Evolutionary conservation across 1,139 yeast genomes (phyloP), one percentile per base, ranked within the genome.

Genomic region (Candida pseudocylindracea): DNA sequence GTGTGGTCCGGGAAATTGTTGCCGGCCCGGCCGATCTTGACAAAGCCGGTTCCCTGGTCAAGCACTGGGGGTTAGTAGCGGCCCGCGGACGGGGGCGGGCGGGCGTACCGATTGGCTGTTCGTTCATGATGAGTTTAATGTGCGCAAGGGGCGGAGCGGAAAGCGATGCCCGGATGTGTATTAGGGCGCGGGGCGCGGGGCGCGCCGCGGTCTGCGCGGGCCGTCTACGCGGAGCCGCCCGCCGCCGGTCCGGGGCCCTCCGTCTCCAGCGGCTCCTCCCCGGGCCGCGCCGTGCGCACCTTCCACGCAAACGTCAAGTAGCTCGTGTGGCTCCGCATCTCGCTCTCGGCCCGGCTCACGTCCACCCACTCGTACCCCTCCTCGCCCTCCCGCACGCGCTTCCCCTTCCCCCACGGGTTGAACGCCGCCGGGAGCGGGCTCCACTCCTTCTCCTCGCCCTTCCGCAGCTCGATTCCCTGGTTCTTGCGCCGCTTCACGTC

Each of bases 11-110:
- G 99, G 62, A 85, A 85, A 55, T 88, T 91, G 44, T 88, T 78
- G 25, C 96, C 96, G 28, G 92, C 95, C 46, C 93, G 71, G 37
- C 98, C 98, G 45, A 88, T 81, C 53, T 76, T 76, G 31, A 76
- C 88, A 50, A 88, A 88, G 39, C 99, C 99, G 32, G 99, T 88
- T 59, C 99, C 99, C 60, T 91, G 98, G 57, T 88, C 99, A 45
- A 91, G 83, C 45, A 88, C 96, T 71, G 46, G 12, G 5, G 3
- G 33, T 31, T 31, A 31, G 33, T 25, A 20, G 6, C 7, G 29
- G 20, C 10, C n/a, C 7, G 7, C 12, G 29, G 29, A 4, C 2
- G 13, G 12, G 9, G 13, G 29, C 11, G 12, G 11, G 13, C 12
- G 6, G 20, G 20, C 29, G 8, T 27, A 27, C 29, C 29, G 12